Evolutionary conservation across 768 basidiomycete genomes (phyloP), one percentile per base, ranked within the genome.

Genomic region (Mycena maculata): DNA sequence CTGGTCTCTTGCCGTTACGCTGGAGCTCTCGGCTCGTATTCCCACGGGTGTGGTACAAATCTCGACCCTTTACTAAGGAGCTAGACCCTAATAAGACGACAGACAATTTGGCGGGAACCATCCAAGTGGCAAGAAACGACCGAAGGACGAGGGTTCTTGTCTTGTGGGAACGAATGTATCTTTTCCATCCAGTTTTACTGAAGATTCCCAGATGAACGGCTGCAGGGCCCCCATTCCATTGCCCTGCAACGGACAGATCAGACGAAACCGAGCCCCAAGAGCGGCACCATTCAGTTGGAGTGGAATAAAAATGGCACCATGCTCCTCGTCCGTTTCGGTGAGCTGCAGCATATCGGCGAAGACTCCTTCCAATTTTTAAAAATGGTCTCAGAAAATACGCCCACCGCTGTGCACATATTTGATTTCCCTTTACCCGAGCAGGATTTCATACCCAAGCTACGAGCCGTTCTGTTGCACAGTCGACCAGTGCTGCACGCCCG

Each of bases 71-170:
- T 27, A 28, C 63, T 9, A 8, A 15, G 36, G 49, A 73, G 41
- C 36, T 55, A 47, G 59, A 53, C 4, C 13, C 15, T 0, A 38
- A 1, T n/a, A n/a, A n/a, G n/a, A n/a, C n/a, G 9, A 11, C 49
- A 97, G 96, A 85, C 79, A 13, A 81, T 93, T 15, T 98, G 96
- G 96, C 85, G 90, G 65, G 96, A 98, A 75, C 95, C 96, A 2
- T 72, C 83, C 0, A 89, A 89, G 67, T 98, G 96, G 96, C 79
- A 94, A 44, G 92, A 92, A 75, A 83, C 90, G 1, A 95, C 94
- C 0, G 87, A 91, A 73, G 94, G 93, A 28, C 88, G 91, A 60
- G 95, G 95, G 6, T 96, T 96, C 75, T 81, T 97, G 27, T 92
- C 94, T 25, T 98, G 96, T 95, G 72, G 27, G 85, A 28, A 41